These are phyloP conservation scores for Dioscorea dumetorum DNA, from an alignment of 106 monocot genomes.

Conservation along the genomic window DNA sequence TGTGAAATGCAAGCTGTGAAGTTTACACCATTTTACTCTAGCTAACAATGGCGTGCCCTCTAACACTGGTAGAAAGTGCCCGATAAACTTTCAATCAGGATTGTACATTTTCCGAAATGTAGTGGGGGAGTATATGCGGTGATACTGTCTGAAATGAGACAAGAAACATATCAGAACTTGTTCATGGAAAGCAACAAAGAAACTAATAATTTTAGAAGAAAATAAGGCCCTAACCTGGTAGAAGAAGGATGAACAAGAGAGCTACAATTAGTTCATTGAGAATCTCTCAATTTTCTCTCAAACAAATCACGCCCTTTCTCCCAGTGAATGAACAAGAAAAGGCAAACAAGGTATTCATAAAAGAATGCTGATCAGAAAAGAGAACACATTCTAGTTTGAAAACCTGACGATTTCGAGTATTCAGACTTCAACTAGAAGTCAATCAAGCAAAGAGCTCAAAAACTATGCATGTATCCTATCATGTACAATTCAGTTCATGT, in stretches of 20 bases:
- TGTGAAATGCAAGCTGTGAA: too few species aligned
- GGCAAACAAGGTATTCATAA: neutral
- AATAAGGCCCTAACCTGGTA: slow-evolving; percentile 34
- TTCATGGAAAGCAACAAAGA: too few species aligned
- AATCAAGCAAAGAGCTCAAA: neutral
- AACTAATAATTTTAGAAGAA: neutral
- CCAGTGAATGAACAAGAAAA: slow-evolving; percentile 78
- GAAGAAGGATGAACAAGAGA: slow-evolving; percentile 74
- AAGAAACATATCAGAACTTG: neutral
- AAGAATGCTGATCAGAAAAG: neutral
- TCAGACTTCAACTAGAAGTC: too few species aligned
- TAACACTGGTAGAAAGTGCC: too few species aligned
- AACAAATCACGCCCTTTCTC: slow-evolving; percentile 82
- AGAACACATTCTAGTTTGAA: neutral
- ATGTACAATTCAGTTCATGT: too few species aligned
- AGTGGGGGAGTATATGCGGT: too few species aligned
- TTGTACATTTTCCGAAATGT: slow-evolving; percentile 92
- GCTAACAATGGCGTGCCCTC: too few species aligned
- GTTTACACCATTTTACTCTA: too few species aligned
- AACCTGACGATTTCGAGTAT: too few species aligned
- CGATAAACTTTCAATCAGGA: slow-evolving; percentile 67
- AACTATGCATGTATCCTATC: too few species aligned
- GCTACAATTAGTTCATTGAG: too few species aligned
- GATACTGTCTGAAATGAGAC: slow-evolving; percentile 21
- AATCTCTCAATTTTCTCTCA: slow-evolving; percentile 58